Evolutionary conservation across 2,329 filamentous ascomycete species (phyloP), one percentile per base, ranked within the genome.

Genomic region (Botryotinia calthae): DNA sequence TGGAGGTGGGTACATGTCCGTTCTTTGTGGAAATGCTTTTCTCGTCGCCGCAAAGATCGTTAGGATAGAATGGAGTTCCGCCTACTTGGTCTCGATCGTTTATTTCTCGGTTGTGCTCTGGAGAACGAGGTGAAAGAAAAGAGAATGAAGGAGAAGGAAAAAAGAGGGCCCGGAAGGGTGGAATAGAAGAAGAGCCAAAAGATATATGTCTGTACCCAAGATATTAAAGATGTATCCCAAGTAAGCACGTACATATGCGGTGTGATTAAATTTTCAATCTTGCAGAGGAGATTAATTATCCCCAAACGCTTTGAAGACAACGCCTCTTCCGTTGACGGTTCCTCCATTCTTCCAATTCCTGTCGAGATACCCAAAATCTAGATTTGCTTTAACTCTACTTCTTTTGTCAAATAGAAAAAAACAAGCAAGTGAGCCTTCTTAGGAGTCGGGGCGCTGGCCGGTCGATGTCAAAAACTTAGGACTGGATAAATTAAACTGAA

Each of bases 1-100:
- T 56, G 51, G 48, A 58, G 66, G 40, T 25, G 51, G 66, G 25
- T 37, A 58, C 22, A 44, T 34, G 51, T 59, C 66, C 66, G 66
- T 28, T 62, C 22, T n/a, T 20, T 25, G 54, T 31, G 14, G 51
- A 20, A 44, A 44, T 69, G 42, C 8, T 20, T 42, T 44, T 42
- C 62, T 46, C 8, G 16, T 46, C 2, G n/a, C 18, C 31, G 16
- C 10, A 31, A 31, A 31, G n/a, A 31, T 64, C 3, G 9, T 54
- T 22, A 46, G 2, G 25, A 31, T 22, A 31, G n/a, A 28, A 46
- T 62, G 18, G n/a, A 28, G 40, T n/a, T 14, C n/a, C n/a, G 40
- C 40, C 40, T 31, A 46, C 4, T 46, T 46, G 20, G 28, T 34
- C 42, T 46, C n/a, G 10, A 48, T 48, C 20, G 18, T 65, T 34